Evolutionary conservation across 106 monocot species (phyloP).

Genomic region (Dendrobium nobile): DNA sequence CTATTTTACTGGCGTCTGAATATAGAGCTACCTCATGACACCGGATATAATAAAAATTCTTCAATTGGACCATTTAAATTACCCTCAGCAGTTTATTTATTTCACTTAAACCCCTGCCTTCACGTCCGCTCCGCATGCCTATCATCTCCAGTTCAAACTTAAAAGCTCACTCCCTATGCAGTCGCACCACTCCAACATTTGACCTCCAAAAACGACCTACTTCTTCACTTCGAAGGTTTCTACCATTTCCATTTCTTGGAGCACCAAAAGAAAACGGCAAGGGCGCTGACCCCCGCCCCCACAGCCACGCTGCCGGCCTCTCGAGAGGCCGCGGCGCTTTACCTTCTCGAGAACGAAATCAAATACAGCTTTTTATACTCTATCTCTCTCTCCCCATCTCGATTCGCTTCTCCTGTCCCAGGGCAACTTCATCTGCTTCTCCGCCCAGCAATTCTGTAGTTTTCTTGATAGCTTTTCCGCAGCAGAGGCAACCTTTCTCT

Average conservation of each 20-base stretch:
- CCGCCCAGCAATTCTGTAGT: neutral
- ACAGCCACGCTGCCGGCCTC: neutral
- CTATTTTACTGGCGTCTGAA: too few relatives aligned
- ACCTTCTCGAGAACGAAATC: neutral
- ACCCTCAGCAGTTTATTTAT: too few relatives aligned
- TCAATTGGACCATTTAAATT: too few relatives aligned
- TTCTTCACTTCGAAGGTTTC: neutral
- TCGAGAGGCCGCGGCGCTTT: neutral
- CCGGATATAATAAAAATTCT: too few relatives aligned
- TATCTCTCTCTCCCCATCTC: neutral
- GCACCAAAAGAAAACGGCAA: neutral
- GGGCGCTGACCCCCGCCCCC: neutral
- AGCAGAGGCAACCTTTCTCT: neutral
- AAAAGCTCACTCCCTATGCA: neutral
- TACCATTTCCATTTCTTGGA: neutral
- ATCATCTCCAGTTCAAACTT: neutral
- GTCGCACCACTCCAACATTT: neutral
- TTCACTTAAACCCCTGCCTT: conserved; percentile 4
- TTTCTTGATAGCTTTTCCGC: neutral
- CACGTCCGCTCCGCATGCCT: neutral
- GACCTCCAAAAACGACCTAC: neutral
- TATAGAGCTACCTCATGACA: too few relatives aligned
- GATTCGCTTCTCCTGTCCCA: neutral
- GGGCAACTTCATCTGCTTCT: neutral
- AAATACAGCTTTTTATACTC: neutral